These are phyloP conservation scores for Peronospora destructor DNA, from an alignment of 352 stramenopile species.

Conservation along the genomic window DNA sequence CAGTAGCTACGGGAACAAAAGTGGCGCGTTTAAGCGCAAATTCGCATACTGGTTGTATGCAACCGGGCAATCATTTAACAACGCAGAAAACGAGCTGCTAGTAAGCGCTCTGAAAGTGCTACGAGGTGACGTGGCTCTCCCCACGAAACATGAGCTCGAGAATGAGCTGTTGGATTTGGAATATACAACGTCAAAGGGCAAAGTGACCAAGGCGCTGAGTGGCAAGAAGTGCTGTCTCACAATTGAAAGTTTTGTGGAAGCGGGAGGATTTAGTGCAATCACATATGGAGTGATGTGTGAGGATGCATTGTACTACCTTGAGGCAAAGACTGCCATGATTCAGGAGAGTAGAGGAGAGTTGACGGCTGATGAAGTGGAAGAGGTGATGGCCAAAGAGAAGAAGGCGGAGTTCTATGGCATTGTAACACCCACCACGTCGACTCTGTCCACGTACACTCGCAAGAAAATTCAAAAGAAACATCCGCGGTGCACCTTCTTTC, in stretches of 20 bases:
- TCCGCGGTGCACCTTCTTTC: conserved; percentile 54
- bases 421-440: conserved; percentile 37
- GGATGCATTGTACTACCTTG: conserved; percentile 39
- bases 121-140: conserved; percentile 34
- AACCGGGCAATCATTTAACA: conserved; percentile 44
- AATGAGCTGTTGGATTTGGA: conserved; percentile 59
- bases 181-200: conserved; percentile 33
- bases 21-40: conserved; percentile 50
- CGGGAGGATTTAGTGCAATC: conserved; percentile 32
- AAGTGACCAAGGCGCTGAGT: conserved; percentile 38
- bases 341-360: conserved; percentile 26
- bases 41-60: conserved; percentile 61
- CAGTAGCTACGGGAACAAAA: conserved; percentile 40
- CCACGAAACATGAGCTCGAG: conserved; percentile 49
- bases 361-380: conserved; percentile 39
- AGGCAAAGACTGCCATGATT: conserved; percentile 18
- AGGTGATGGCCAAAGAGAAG: conserved; percentile 41
- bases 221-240: conserved; percentile 49
- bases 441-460: conserved; percentile 35
- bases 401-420: conserved; percentile 47
- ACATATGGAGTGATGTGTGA: conserved; percentile 43
- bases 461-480: conserved; percentile 53
- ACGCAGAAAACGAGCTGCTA: conserved; percentile 40
- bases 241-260: conserved; percentile 49
- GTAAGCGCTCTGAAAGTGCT: conserved; percentile 37